Evolutionary conservation across 345 rosid genomes (phyloP).

Genomic region (Lepidium africanum): DNA sequence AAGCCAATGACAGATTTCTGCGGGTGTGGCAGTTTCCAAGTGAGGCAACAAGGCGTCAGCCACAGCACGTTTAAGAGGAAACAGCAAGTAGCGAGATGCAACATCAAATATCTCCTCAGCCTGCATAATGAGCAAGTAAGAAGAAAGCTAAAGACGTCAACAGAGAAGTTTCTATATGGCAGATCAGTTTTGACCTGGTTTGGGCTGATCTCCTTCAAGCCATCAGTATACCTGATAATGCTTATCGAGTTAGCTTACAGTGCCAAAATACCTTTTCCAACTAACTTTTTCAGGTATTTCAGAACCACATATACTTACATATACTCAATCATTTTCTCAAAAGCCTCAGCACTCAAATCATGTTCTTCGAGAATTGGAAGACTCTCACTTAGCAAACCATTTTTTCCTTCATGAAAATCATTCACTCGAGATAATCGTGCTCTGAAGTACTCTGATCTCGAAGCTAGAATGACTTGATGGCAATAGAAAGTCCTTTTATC

Average conservation of each 20-base stretch:
- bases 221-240: conserved; percentile 88
- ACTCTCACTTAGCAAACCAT: conserved; percentile 31
- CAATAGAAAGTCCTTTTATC: conserved; percentile 58
- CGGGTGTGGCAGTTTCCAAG: conserved; percentile 74
- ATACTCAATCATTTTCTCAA: conserved; percentile 90
- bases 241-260: conserved; percentile 6
- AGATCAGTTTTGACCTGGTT: conserved; percentile 50
- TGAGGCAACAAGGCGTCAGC: conserved; percentile 82
- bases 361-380: conserved; percentile 82
- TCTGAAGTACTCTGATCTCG: conserved; percentile 94
- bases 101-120: conserved; percentile 96
- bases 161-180: not conserved
- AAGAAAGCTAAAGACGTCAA: not conserved
- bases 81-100: conserved; percentile 85
- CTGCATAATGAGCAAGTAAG: conserved; percentile 34
- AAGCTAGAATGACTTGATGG: conserved; percentile 90
- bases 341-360: conserved; percentile 70
- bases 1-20: conserved; percentile 88
- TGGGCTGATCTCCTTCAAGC: conserved; percentile 70
- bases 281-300: not conserved
- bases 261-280: not conserved
- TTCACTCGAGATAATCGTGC: conserved; percentile 73
- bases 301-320: conserved; percentile 48
- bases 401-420: conserved; percentile 57
- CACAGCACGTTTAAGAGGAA: conserved; percentile 94